These are phyloP conservation scores for Gossypium davidsonii DNA, from an alignment of 441 rosid genomes.

Conservation along the genomic window DNA sequence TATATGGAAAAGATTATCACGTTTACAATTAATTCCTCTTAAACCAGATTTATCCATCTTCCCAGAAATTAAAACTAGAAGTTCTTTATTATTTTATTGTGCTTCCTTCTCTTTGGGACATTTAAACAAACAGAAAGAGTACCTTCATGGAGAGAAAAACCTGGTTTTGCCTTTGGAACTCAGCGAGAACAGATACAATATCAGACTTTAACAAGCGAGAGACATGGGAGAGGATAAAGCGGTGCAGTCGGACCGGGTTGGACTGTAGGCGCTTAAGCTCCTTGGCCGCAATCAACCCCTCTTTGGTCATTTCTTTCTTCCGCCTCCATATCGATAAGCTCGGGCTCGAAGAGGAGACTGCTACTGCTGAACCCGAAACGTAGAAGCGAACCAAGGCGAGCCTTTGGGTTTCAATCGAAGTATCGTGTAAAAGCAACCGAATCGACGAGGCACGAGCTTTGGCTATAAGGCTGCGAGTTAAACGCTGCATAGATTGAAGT, in stretches of 20 bases:
- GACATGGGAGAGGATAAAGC: conserved; percentile 53
- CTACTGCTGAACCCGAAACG: conserved; percentile 28
- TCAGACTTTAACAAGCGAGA: conserved; percentile 87
- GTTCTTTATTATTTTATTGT: not conserved
- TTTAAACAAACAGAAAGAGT: conserved; percentile 7
- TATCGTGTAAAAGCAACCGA: not conserved
- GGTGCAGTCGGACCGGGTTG: conserved; percentile 44
- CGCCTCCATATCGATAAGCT: conserved; percentile 91
- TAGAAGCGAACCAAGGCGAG: conserved; percentile 11
- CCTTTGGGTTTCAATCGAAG: not conserved
- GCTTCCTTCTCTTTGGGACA: not conserved
- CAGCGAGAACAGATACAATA: conserved; percentile 74
- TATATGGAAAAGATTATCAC: not conserved
- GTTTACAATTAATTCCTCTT: not conserved
- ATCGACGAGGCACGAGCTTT: not conserved
- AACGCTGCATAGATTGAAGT: not conserved
- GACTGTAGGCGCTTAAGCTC: conserved; percentile 77
- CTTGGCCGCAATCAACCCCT: conserved; percentile 71
- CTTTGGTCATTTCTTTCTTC: conserved; percentile 85
- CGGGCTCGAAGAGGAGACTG: conserved; percentile 49
- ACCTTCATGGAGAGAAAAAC: conserved; percentile 90
- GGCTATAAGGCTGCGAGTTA: not conserved
- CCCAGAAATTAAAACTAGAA: not conserved
- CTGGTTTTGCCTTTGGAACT: conserved; percentile 84
- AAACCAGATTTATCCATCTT: not conserved